phyloP scores from a whole-genome alignment of 2,329 filamentous ascomycete species.

The Plectosphaerella sp. region DNA sequence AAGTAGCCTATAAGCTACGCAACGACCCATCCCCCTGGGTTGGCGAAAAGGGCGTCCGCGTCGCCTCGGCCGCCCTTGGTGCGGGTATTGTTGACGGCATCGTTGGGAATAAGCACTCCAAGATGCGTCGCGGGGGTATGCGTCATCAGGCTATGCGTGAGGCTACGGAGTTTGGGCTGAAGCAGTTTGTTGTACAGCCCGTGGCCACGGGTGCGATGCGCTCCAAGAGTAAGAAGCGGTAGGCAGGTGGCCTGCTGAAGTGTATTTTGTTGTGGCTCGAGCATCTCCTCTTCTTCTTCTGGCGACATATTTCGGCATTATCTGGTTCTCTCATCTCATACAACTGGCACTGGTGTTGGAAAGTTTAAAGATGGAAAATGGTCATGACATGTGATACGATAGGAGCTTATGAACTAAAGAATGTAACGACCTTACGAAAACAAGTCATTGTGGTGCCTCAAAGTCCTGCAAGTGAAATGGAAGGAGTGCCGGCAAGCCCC shows the following conservation, averaged over 20 bases:
- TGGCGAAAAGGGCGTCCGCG: conserved; percentile 42
- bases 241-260: background rate
- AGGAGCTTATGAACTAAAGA: no score
- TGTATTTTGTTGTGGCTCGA: background rate
- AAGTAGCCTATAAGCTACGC: conserved; percentile 41
- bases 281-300: background rate
- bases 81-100: conserved; percentile 45
- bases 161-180: conserved; percentile 3
- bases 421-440: no score
- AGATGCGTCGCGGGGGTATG: conserved; percentile 10
- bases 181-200: conserved; percentile 1
- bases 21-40: conserved; percentile 41
- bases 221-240: no score
- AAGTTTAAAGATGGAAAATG: no score
- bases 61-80: conserved; percentile 43
- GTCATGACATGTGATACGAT: no score
- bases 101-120: conserved; percentile 27
- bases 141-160: conserved; percentile 12
- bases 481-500: no score
- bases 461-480: no score
- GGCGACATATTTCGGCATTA: background rate
- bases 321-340: background rate
- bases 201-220: background rate
- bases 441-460: no score
- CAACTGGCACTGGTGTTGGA: no score